A percentile compares a stretch with the other conserved stretches of the same genome.
Evolutionary conservation across 495 filamentous ascomycete species (phyloP).

Genomic region (Neurospora sp.): DNA sequence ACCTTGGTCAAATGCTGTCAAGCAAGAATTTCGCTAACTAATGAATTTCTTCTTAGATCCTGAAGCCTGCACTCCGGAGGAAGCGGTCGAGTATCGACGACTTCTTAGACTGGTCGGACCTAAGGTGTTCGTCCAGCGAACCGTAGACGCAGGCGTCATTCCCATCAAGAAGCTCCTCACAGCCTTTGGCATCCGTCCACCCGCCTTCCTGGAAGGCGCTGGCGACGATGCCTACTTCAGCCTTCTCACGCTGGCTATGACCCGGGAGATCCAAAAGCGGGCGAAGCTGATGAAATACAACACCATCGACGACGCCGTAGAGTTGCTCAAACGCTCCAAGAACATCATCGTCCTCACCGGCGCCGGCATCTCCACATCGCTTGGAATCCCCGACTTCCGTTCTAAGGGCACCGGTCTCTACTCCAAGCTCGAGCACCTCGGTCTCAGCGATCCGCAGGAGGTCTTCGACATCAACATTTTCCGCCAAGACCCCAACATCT

Average conservation of each 20-base stretch:
- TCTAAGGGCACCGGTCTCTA: conserved; percentile 82
- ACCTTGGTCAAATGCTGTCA: background rate
- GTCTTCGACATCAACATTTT: conserved; percentile 89
- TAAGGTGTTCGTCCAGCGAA: conserved; percentile 61
- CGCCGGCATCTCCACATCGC: conserved; percentile 81
- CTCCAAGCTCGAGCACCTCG: conserved; percentile 62
- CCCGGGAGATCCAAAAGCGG: conserved; percentile 72
- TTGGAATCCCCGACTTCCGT: conserved; percentile 85
- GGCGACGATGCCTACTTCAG: conserved; percentile 65
- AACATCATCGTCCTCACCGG: conserved; percentile 93
- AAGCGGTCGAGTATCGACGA: conserved; percentile 57
- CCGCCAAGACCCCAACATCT: conserved; percentile 74
- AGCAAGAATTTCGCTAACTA: background rate
- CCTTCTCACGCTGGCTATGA: conserved; percentile 65
- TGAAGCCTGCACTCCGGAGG: conserved; percentile 62
- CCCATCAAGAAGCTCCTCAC: conserved; percentile 78
- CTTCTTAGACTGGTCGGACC: conserved; percentile 66
- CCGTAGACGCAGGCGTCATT: conserved; percentile 55
- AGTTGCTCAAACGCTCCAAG: conserved; percentile 56
- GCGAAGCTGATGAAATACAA: conserved; percentile 75
- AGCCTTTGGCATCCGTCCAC: conserved; percentile 78
- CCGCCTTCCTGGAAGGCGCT: conserved; percentile 62
- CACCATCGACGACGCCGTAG: conserved; percentile 76
- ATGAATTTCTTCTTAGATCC: conserved; percentile 16
- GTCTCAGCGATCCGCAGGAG: conserved; percentile 77